These are phyloP conservation scores for Trichomonas gallinae DNA, from an alignment of 208 protist species.

Conservation along the genomic window DNA sequence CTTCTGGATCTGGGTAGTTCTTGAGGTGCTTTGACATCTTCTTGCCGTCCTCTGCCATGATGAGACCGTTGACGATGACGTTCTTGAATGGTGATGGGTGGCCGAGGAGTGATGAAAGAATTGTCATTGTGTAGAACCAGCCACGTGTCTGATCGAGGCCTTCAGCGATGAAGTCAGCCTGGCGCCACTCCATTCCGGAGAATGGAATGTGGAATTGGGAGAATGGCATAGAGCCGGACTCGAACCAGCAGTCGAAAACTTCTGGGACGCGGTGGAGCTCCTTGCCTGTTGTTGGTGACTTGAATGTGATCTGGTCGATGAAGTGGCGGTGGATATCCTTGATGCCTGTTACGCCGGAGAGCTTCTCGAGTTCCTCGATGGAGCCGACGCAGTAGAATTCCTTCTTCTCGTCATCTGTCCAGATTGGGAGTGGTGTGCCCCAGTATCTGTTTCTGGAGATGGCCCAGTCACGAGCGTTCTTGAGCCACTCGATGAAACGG, in stretches of 20 bases:
- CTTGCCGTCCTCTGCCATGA: conserved; percentile 81
- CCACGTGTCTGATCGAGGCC: conserved; percentile 63
- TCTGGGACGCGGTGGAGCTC: conserved; percentile 40
- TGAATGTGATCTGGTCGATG: conserved; percentile 94
- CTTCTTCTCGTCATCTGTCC: conserved; percentile 66
- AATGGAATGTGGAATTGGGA: conserved; percentile 96
- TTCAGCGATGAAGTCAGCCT: conserved; percentile 94
- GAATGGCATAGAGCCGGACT: conserved; percentile 96
- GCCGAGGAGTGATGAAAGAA: conserved; percentile 91
- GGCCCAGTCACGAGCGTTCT: conserved; percentile 87
- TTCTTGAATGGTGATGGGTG: conserved; percentile 93
- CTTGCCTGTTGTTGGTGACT: conserved; percentile 65
- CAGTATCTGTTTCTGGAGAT: conserved; percentile 79
- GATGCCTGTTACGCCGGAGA: conserved; percentile 44
- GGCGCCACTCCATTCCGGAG: conserved; percentile 84
- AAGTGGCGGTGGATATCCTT: conserved; percentile 82
- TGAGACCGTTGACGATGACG: conserved; percentile 95
- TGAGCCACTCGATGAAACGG: conserved; percentile 98
- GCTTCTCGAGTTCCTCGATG: conserved; percentile 80
- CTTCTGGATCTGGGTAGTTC: conserved; percentile 96
- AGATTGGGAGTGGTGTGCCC: conserved; percentile 97
- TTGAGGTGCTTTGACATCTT: conserved; percentile 99
- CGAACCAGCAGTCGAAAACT: conserved; percentile 99
- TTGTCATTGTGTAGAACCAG: conserved; percentile 99
- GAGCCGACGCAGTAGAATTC: conserved; percentile 82